Base-by-base conservation (phyloP, 306 rosid genomes). In the Quercus robur region DNA sequence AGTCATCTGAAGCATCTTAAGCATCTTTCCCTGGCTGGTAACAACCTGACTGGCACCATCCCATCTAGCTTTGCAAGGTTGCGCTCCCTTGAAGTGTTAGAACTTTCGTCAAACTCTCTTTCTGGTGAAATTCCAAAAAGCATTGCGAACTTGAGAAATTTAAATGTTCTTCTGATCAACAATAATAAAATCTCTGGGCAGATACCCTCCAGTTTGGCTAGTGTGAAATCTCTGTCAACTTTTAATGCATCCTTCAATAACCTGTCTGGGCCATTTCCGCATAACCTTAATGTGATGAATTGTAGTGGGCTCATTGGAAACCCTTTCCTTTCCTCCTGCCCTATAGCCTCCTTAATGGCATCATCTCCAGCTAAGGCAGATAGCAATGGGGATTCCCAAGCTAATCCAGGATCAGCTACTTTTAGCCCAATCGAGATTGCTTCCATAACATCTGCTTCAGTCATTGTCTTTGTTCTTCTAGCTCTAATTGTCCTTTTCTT, bases 241-340 rank as follows among this genome's bases (percentile, higher is more conserved):
- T 92, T 94, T 75, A 92, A 94, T 59, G 94, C 93, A 81, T 94
- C 98, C n/a, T 94, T 88, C 97, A 94, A 94, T 81, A 94, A 94
- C 89, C 68, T 92, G 76, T 91, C 98, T 61, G 97, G 97, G 57
- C 88, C 88, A 21, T 79, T 94, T 76, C 97, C 98, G 4, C 83
- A 83, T 9, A 78, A 86, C 71, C 87, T 85, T 76, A 82, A 85
- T 77, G 82, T 84, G 86, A 83, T 93, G 75, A 94, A 89, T 54
- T 94, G 98, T 81, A 89, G 85, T 76, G 83, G 84, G 84, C 94
- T 93, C 77, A 79, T 92, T 59, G 98, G 98, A 63, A 91, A 94
- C 84, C 97, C 93, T 2, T 66, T 68, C 73, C 23, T 94, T 19
- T 72, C 75, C 12, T 83, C 98, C 28, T 94, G 98, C 74, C 89